phyloP scores from a whole-genome alignment of 2,329 filamentous ascomycete genomes.

The Curvularia eragrostidis region DNA sequence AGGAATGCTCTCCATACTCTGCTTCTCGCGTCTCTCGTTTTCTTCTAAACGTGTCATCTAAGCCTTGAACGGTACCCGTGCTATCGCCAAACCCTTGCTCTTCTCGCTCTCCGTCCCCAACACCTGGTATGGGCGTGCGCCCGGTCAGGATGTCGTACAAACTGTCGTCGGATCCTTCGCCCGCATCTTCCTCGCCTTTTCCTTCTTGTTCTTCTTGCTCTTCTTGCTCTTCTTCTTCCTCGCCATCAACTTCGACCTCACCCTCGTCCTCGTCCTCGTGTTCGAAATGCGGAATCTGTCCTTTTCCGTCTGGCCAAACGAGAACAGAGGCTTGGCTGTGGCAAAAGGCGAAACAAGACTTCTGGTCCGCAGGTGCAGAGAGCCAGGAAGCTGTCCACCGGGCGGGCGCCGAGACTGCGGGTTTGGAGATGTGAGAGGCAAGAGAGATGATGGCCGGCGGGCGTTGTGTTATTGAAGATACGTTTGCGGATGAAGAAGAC shows the following conservation, averaged over 20 bases:
- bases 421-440: conserved; percentile 31
- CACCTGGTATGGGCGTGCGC: conserved; percentile 50
- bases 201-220: conserved; percentile 17
- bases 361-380: conserved; percentile 34
- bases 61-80: conserved; percentile 24
- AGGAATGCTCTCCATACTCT: background rate
- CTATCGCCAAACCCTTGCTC: conserved; percentile 33
- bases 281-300: conserved; percentile 43
- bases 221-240: conserved; percentile 18
- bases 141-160: conserved; percentile 58
- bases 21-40: conserved; percentile 29
- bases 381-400: conserved; percentile 42
- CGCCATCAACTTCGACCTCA: too few relatives aligned
- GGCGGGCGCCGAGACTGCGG: conserved; percentile 24
- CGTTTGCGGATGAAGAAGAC: conserved; percentile 11
- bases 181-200: conserved; percentile 26
- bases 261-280: background rate
- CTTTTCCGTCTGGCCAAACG: conserved; percentile 52
- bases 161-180: conserved; percentile 55
- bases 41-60: conserved; percentile 57
- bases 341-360: conserved; percentile 45
- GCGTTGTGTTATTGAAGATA: conserved; percentile 13
- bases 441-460: conserved; percentile 39
- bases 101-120: conserved; percentile 17
- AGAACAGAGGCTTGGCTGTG: conserved; percentile 50